A percentile compares a stretch with the other conserved stretches of the same genome.
phyloP scores from a whole-genome alignment of 805 yeast genomes.

The Barnettozyma botsteinii region DNA sequence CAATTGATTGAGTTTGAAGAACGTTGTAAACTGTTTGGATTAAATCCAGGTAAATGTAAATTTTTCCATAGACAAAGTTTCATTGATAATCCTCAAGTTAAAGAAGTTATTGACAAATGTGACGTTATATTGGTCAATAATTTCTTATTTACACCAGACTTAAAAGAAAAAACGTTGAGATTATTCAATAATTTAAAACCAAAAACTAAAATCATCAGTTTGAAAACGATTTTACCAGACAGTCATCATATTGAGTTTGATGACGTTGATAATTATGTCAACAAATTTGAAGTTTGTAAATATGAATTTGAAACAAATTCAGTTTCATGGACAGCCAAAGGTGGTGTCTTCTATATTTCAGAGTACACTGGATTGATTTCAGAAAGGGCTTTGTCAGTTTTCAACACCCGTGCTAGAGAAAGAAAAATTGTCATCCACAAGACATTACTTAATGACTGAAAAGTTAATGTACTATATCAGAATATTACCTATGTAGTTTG shows the following conservation, averaged over 20 bases:
- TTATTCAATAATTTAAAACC: constrained; percentile 58
- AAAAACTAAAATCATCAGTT: constrained; percentile 74
- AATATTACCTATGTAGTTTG: no score
- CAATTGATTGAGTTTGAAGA: constrained; percentile 56
- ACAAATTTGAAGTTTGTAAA: constrained; percentile 56
- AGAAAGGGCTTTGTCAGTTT: constrained; percentile 29
- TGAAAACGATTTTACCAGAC: constrained; percentile 74
- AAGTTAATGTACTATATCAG: no score
- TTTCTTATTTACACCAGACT: constrained; percentile 71
- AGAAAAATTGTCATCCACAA: constrained; percentile 11
- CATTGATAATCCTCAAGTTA: constrained; percentile 55
- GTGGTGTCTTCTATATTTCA: constrained; percentile 75
- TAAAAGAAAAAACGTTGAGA: constrained; percentile 62
- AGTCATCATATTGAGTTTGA: constrained; percentile 56
- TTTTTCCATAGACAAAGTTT: constrained; percentile 68
- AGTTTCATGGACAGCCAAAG: constrained; percentile 84
- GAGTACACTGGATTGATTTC: constrained; percentile 23
- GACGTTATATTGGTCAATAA: constrained; percentile 78
- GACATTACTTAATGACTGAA: background rate
- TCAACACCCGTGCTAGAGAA: constrained; percentile 23
- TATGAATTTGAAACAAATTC: constrained; percentile 60
- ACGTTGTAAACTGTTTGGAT: constrained; percentile 59
- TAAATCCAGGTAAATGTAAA: constrained; percentile 48
- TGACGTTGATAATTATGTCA: constrained; percentile 51
- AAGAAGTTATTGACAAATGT: constrained; percentile 47